Base-by-base conservation (phyloP, 192 early-diverging fungal species). In the Lobosporangium transversale region DNA sequence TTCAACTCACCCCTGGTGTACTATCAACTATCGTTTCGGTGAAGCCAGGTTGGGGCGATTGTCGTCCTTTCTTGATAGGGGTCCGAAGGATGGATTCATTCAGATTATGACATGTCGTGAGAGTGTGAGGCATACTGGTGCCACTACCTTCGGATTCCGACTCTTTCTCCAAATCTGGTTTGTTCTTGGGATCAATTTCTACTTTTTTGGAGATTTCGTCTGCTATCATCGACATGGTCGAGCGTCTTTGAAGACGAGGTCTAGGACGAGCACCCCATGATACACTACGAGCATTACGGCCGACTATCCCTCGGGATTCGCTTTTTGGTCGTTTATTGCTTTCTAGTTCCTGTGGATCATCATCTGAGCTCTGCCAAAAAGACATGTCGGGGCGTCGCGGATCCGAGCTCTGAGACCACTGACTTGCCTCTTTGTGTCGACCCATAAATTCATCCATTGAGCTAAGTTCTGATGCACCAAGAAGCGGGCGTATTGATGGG, bases 251-350 rank as follows among this genome's bases (percentile, higher is more conserved):
- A 10, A 40, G 14, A 10, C 37, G 7, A 40, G 37, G 8, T 14
- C 37, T 40, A 40, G 37, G 37, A 10, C 8, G 7, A 40, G 37
- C 7, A 10, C 37, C 37, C 33, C 29, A 40, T 20, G 20, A 4
- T 0, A 20, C 23, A 17, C 40, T 36, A 15, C 56, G 47, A 52
- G 48, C 32, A 43, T 23, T 26, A 9, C 56, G 49, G 20, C 66
- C 48, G 2, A 3, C 66, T 23, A 30, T 21, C 15, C 66, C 27
- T 43, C 35, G 47, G 32, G 33, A 37, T 33, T 58, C 55, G 20
- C 18, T 58, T 37, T 52, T 68, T 0, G 33, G 24, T 8, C 66
- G 40, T 30, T 68, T 68, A 12, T 58, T 68, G 29, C 66, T 58
- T 12, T 37, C 47, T 5, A 1, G 10, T 12, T 40, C 55, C 10